Evolutionary conservation across 257 asterid genomes (phyloP).

Genomic region (Ligustrum vulgare): DNA sequence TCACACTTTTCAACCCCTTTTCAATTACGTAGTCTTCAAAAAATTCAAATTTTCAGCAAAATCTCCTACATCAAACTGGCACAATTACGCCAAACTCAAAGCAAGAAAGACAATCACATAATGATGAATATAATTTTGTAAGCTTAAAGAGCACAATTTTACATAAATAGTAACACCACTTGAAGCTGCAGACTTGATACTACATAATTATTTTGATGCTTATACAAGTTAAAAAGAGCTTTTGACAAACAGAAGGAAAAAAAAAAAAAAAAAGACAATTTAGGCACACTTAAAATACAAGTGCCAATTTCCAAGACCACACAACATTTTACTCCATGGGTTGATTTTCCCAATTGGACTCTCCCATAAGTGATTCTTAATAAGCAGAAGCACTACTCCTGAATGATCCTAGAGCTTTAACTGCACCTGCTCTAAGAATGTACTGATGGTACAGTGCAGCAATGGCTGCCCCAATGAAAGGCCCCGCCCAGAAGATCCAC

Average conservation of each 20-base stretch:
- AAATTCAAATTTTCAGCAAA: too few species aligned
- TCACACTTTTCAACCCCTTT: too few species aligned
- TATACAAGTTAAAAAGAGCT: neutral
- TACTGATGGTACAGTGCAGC: constrained; percentile 21
- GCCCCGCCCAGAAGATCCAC: constrained; percentile 23
- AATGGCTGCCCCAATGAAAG: constrained; percentile 16
- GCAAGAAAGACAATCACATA: too few species aligned
- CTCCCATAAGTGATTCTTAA: neutral
- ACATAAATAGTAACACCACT: neutral
- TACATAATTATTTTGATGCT: neutral
- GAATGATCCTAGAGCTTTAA: constrained; percentile 20
- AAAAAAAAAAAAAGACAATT: neutral
- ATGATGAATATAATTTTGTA: too few species aligned
- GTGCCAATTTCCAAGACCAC: neutral
- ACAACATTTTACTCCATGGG: neutral
- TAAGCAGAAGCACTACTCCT: constrained; percentile 16
- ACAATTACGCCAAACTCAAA: too few species aligned
- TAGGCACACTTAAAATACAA: neutral
- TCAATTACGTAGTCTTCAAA: too few species aligned
- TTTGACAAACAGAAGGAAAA: neutral
- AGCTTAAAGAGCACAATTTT: too few species aligned
- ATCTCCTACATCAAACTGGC: too few species aligned
- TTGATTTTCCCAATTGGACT: neutral
- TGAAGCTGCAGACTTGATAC: neutral
- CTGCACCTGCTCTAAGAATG: constrained; percentile 14